Base-by-base conservation (phyloP, 2,329 filamentous ascomycete species). In the Elsinoe arachidis region DNA sequence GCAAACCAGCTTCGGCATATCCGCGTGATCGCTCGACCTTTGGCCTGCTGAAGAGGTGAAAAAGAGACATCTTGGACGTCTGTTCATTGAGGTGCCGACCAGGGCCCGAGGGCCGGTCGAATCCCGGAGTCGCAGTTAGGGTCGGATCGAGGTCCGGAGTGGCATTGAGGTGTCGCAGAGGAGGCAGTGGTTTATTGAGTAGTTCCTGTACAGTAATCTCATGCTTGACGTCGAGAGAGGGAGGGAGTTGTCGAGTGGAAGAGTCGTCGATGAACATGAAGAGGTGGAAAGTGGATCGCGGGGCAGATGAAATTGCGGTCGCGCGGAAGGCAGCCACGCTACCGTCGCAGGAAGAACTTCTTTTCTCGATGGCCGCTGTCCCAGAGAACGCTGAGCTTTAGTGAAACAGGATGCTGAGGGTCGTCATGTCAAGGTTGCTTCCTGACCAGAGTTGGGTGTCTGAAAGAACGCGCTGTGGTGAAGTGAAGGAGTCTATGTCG, bases 41-140 rank as follows among this genome's bases (percentile, higher is more conserved):
- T 19, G 76, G 75, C 57, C 69, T 69, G 64, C 72, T 76, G 68
- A 79, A 79, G 12, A 79, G 69, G 57, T 68, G 73, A 68, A 78
- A 78, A 10, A 78, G 64, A 30, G 75, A 77, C 72, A 78, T 74
- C 57, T 70, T 76, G n/a, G 71, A 73, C 15, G 33, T 11, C 14
- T 56, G 17, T 23, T 56, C 54, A 56, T 56, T 21, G 38, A 46
- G 30, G 15, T 56, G 54, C 39, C 43, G 54, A 56, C 41, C 54
- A 12, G 26, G 34, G 38, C 54, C 30, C 54, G 26, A 30, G 39
- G 43, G 54, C 33, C 49, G 49, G 49, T 53, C 49, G 49, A 39
- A 53, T 23, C 33, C 49, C 34, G 35, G 49, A 53, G 49, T 53
- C 38, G 49, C 49, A 38, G 49, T 53, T 53, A 53, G 39, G 49